Percentiles rank a stretch among this genome's conserved stretches.
Conservation (phyloP, 2,329 filamentous ascomycete species). For the Fusarium ambrosium region DNA sequence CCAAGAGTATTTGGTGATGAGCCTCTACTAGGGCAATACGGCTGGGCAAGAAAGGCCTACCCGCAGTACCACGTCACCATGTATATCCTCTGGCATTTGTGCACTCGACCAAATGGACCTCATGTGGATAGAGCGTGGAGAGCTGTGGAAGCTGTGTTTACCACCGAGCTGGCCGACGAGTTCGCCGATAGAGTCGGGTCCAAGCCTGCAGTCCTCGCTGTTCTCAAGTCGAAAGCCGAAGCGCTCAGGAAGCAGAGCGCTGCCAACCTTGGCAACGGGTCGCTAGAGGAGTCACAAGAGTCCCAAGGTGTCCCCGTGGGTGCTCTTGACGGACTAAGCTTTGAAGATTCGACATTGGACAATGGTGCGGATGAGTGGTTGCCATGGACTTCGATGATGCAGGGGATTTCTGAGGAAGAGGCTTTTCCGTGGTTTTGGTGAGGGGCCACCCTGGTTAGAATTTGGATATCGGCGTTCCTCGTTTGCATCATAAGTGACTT, state of each 20-base stretch:
- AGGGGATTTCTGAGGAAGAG: neutral
- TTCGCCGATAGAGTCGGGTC: neutral
- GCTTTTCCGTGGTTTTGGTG: neutral
- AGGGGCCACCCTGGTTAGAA: neutral
- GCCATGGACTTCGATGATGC: neutral
- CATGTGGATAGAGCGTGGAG: neutral
- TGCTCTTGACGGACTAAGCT: neutral
- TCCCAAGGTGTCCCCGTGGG: neutral
- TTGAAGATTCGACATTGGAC: neutral
- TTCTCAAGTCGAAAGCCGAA: neutral
- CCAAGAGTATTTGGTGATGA: neutral
- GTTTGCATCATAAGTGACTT: neutral
- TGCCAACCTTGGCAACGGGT: too few relatives aligned
- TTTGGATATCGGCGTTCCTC: neutral
- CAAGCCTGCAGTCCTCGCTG: neutral
- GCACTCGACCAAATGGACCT: neutral
- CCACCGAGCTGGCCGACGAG: neutral
- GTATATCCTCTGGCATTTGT: constrained; percentile 3
- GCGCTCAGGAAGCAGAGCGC: neutral
- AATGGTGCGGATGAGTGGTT: neutral
- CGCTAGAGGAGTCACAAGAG: too few relatives aligned
- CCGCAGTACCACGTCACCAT: neutral
- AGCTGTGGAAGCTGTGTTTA: neutral
- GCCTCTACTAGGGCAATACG: neutral
- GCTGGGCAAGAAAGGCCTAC: neutral